Conservation (phyloP, 2,329 filamentous ascomycete genomes). For the Cladosporium cucumerinum region DNA sequence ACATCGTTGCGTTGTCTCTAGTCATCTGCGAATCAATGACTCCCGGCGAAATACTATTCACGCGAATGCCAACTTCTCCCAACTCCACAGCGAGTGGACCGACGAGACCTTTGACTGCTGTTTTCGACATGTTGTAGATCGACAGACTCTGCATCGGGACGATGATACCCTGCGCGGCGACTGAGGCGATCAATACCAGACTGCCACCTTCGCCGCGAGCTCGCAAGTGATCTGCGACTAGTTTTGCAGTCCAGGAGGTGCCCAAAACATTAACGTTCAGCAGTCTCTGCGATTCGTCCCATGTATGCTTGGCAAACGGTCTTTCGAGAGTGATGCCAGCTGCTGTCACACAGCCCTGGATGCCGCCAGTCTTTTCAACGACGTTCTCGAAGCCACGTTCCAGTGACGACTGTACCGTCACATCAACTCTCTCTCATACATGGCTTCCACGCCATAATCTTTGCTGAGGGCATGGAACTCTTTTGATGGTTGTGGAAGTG, state of each 20-base stretch:
- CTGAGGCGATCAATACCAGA: constrained; percentile 37
- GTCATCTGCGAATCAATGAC: constrained; percentile 25
- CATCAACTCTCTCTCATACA: constrained; percentile 37
- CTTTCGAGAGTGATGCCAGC: constrained; percentile 33
- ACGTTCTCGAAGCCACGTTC: constrained; percentile 26
- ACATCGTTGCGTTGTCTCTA: constrained; percentile 5
- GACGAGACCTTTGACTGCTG: constrained; percentile 27
- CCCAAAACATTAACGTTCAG: constrained; percentile 40
- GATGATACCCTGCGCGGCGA: constrained; percentile 34
- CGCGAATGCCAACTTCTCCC: constrained; percentile 23
- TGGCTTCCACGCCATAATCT: constrained; percentile 60
- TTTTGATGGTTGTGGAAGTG: constrained; percentile 43
- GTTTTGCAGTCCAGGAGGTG: constrained; percentile 35
- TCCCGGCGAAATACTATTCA: constrained; percentile 26
- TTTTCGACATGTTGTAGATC: constrained; percentile 34
- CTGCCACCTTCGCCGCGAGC: constrained; percentile 34
- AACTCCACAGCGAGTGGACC: constrained; percentile 26
- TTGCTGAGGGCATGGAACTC: constrained; percentile 36
- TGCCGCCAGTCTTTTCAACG: constrained; percentile 23
- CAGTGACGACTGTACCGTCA: constrained; percentile 31
- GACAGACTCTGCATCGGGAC: constrained; percentile 33
- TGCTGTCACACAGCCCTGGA: constrained; percentile 31
- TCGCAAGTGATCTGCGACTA: constrained; percentile 35
- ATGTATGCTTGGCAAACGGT: constrained; percentile 29
- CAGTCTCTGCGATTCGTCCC: constrained; percentile 32